These are phyloP conservation scores for Yamadazyma blattariae DNA, from an alignment of 1,139 yeast species.

Conservation along the genomic window DNA sequence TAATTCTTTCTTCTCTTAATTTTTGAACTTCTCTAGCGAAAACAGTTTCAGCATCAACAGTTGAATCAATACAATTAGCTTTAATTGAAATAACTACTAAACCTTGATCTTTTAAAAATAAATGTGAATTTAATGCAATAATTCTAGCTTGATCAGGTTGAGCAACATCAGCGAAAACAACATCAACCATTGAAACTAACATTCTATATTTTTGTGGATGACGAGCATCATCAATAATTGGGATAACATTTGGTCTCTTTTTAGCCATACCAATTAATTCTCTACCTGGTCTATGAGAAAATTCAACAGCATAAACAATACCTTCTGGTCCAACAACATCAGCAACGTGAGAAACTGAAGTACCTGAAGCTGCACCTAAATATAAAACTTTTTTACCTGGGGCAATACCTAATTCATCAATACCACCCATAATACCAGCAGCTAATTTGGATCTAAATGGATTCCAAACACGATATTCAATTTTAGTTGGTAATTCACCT, in stretches of 20 bases:
- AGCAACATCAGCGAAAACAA: conserved; percentile 98
- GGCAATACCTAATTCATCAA: conserved; percentile 93
- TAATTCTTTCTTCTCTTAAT: conserved; percentile 97
- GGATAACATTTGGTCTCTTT: conserved; percentile 98
- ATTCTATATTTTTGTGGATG: conserved; percentile 99
- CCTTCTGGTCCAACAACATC: conserved; percentile 99
- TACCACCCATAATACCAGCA: conserved; percentile 99
- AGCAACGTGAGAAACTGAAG: conserved; percentile 97
- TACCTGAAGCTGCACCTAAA: conserved; percentile 99
- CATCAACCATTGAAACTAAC: conserved; percentile 98
- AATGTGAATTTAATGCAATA: conserved; percentile 95
- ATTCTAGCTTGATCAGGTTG: conserved; percentile 99
- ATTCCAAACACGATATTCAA: conserved; percentile 99
- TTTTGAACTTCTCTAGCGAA: conserved; percentile 99
- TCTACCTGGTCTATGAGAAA: conserved; percentile 99
- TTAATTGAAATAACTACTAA: conserved; percentile 97
- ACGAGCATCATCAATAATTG: conserved; percentile 99
- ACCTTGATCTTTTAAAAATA: conserved; percentile 97
- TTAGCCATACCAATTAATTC: conserved; percentile 99
- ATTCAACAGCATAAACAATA: conserved; percentile 96
- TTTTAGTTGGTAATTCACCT: conserved; percentile 87
- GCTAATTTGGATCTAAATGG: conserved; percentile 99
- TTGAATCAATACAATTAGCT: conserved; percentile 99
- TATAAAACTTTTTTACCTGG: conserved; percentile 98
- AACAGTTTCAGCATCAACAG: conserved; percentile 98